Conservation (phyloP, 2,329 filamentous ascomycete genomes). For the Colletotrichum phormii region DNA sequence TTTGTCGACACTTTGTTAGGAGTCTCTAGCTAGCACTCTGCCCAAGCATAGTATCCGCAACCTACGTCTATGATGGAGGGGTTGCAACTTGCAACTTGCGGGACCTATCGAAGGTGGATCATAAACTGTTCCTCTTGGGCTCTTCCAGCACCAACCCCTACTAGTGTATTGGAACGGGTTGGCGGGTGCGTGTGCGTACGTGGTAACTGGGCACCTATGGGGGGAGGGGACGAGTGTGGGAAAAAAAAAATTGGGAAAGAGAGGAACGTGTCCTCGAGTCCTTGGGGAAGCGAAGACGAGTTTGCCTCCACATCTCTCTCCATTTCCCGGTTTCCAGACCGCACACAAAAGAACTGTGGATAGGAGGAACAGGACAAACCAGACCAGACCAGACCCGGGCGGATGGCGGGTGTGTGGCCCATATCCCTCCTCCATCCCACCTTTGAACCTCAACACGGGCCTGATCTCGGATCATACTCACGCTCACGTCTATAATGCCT, state of each 20-base stretch:
- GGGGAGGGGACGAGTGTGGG: background rate
- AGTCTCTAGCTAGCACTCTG: background rate
- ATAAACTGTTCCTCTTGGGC: background rate
- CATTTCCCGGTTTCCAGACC: slow-evolving; percentile 21
- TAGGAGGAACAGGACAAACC: slow-evolving; percentile 7
- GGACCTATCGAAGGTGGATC: background rate
- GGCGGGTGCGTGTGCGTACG: slow-evolving; percentile 17
- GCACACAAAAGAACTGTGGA: background rate
- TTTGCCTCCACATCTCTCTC: slow-evolving; percentile 20
- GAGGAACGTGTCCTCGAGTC: slow-evolving; percentile 34
- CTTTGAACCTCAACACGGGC: background rate
- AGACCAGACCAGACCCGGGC: slow-evolving; percentile 17
- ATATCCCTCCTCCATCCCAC: slow-evolving; percentile 1
- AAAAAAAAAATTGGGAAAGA: slow-evolving; percentile 6
- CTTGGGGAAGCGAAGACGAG: slow-evolving; percentile 29
- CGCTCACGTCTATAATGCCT: background rate
- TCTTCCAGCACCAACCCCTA: background rate
- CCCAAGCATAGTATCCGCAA: background rate
- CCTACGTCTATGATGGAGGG: background rate
- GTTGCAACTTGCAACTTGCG: background rate
- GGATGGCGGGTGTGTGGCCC: background rate
- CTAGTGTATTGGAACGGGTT: slow-evolving; percentile 10
- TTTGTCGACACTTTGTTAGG: background rate
- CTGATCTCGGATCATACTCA: background rate
- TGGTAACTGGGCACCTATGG: background rate